Conservation (phyloP, 176 grass and related monocot genomes). For the Tuctoria greenei region DNA sequence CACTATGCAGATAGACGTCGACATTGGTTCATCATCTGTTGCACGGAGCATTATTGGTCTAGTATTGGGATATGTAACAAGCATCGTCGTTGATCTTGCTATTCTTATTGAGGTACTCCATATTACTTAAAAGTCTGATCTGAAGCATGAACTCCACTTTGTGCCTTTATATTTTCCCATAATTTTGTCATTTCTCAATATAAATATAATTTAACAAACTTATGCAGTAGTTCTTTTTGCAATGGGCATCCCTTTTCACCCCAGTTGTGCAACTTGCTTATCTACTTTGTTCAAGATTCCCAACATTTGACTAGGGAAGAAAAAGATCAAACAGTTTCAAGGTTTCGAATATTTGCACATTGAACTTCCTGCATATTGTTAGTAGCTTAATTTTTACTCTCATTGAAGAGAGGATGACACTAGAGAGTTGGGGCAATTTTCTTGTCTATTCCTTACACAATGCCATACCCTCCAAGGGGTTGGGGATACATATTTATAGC, state of each 20-base stretch:
- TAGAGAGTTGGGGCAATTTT: no score
- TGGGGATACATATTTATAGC: no score
- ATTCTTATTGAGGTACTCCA: conserved; percentile 80
- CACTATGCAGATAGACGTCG: conserved; percentile 90
- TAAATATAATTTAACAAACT: not conserved
- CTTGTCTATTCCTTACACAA: no score
- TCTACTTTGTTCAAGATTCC: not conserved
- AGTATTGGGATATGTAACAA: conserved; percentile 93
- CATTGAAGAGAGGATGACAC: no score
- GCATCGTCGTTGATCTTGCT: conserved; percentile 92
- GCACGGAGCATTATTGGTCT: conserved; percentile 92
- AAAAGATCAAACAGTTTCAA: not conserved
- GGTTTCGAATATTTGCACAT: not conserved
- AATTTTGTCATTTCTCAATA: not conserved
- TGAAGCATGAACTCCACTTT: not conserved
- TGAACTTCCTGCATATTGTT: not conserved
- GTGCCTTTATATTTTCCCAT: not conserved
- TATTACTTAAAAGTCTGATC: conserved; percentile 1
- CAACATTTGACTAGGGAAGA: not conserved
- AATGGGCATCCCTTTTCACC: conserved; percentile 1
- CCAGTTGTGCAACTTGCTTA: not conserved
- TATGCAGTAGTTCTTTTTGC: not conserved
- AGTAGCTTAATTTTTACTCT: no score
- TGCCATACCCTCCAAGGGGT: no score
- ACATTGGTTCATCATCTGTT: conserved; percentile 94